Evolutionary conservation across 1,284 basidiomycete species (phyloP), one percentile per base, ranked within the genome.

Genomic region (Melampsora americana): DNA sequence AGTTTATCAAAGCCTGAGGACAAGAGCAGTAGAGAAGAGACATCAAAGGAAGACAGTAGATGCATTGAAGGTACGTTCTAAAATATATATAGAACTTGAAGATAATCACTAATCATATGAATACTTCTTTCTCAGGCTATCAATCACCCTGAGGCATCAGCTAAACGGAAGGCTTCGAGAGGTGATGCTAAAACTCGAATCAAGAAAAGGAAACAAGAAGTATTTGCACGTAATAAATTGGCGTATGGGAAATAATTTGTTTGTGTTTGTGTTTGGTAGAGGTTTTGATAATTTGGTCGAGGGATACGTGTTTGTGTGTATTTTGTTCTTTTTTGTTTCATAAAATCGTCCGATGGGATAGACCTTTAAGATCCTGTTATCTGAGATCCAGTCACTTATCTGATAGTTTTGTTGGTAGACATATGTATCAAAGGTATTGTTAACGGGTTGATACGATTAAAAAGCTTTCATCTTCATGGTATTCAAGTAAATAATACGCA

Each of bases 1-100:
- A 23, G 87, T 87, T 0, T 98, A 96, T 84, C 91, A 89, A 79
- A 86, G 86, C 72, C 90, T 98, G 71, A 87, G 92, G 53, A 89
- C 93, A 81, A 85, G 87, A 42, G 88, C 88, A 0, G 83, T 89
- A 39, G 87, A 86, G 46, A 87, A 92, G 46, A 87, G 91, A 70
- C 86, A 89, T 74, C 90, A 91, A 70, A 85, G 95, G 39, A 90
- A 89, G 81, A 87, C 88, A 0, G 87, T 87, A 0, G 85, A 89
- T 23, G 87, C 87, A 9, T 83, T 89, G 30, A 87, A 89, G 84
- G 87, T 89, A 53, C 60, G 50, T 74, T 64, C n/a, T 78, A 6
- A 28, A 39, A 53, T 12, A 23, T 56, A 12, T 56, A 9, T 56
- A 56, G 53, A 56, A 7, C 0, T 56, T 6, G n/a, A 6, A 23